Conservation (phyloP, 257 asterid genomes). For the Gynochthodes officinalis region DNA sequence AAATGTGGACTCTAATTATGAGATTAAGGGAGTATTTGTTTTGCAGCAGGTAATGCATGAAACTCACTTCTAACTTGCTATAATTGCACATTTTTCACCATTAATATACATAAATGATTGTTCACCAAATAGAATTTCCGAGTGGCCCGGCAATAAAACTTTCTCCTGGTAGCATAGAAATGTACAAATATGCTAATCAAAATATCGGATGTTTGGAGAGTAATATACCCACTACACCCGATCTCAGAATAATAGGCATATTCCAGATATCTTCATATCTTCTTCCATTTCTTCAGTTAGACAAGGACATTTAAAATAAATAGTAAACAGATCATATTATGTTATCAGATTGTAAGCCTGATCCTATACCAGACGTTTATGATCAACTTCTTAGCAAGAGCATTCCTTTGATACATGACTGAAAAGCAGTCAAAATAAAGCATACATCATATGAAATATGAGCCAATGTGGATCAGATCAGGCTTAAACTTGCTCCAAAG, state of each 20-base stretch:
- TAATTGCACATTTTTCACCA: not conserved
- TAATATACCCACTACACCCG: not conserved
- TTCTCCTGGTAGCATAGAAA: not conserved
- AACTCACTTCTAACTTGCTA: not conserved
- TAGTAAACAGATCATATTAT: not conserved
- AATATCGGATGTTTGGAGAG: not conserved
- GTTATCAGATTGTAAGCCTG: not conserved
- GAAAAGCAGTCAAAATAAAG: not conserved
- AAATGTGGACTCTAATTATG: too few species aligned
- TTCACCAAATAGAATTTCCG: not conserved
- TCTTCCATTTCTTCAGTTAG: not conserved
- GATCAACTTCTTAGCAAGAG: not conserved
- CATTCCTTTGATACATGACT: not conserved
- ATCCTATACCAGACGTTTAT: not conserved
- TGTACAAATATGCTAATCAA: not conserved
- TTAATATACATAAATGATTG: too few species aligned
- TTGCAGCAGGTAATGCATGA: not conserved
- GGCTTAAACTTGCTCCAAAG: not conserved
- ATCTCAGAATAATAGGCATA: not conserved
- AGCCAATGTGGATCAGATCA: not conserved
- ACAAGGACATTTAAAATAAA: not conserved
- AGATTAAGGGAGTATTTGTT: too few species aligned
- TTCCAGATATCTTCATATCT: not conserved
- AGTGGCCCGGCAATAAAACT: not conserved
- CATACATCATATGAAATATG: constrained; percentile 1